Conservation (phyloP, 2,329 filamentous ascomycete genomes). For the Colletotrichum tropicale region DNA sequence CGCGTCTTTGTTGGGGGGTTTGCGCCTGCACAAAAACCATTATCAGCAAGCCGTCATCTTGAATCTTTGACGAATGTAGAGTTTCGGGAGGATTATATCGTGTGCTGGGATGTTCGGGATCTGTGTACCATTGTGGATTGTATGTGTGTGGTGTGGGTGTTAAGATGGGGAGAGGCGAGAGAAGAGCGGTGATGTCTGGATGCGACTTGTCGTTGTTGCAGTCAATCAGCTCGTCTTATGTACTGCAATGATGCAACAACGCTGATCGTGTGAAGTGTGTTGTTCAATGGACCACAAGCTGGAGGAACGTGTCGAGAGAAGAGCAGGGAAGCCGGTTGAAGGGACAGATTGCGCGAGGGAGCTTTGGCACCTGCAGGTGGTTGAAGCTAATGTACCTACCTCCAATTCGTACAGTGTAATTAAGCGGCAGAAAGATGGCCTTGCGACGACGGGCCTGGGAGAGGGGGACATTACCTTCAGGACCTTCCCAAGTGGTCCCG, state of each 20-base stretch:
- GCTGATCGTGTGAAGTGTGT: neutral
- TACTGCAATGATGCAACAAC: neutral
- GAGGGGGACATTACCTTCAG: conserved; percentile 3
- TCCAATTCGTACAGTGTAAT: neutral
- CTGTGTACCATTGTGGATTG: conserved; percentile 24
- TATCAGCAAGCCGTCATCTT: neutral
- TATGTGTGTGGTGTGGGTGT: neutral
- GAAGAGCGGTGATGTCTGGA: neutral
- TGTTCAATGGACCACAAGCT: neutral
- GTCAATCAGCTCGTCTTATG: neutral
- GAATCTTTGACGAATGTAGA: neutral
- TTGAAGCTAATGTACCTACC: neutral
- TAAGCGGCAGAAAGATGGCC: neutral
- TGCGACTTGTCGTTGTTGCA: neutral
- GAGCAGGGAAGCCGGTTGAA: conserved; percentile 18
- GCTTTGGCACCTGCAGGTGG: neutral
- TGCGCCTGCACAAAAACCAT: conserved; percentile 64
- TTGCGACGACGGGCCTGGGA: neutral
- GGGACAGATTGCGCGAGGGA: conserved; percentile 22
- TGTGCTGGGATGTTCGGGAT: neutral
- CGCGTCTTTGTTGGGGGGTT: conserved; percentile 82
- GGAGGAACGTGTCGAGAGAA: conserved; percentile 19
- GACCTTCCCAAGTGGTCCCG: neutral
- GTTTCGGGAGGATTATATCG: neutral
- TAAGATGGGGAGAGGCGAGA: neutral